A percentile compares a stretch with the other conserved stretches of the same genome.
These are phyloP conservation scores for Lipomyces yamadae DNA, from an alignment of 805 yeast species.

Conservation along the genomic window DNA sequence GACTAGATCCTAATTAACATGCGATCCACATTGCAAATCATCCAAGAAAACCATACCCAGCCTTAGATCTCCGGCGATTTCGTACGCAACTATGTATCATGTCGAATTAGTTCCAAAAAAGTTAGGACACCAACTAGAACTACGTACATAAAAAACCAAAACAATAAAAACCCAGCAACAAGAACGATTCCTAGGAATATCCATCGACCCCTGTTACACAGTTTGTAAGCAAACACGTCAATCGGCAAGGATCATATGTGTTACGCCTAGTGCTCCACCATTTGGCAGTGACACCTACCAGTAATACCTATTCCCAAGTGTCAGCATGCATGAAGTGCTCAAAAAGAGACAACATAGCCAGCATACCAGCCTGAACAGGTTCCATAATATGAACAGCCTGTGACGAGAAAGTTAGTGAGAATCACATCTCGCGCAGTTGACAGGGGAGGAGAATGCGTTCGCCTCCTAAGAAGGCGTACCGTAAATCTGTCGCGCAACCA, in stretches of 20 bases:
- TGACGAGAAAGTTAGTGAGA: background rate
- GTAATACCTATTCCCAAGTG: conserved; percentile 21
- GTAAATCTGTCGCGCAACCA: background rate
- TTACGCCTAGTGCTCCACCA: background rate
- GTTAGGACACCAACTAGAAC: background rate
- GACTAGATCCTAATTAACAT: conserved; percentile 13
- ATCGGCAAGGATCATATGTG: too few relatives aligned
- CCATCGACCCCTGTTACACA: conserved; percentile 31
- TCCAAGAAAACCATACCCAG: conserved; percentile 19
- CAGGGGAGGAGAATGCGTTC: background rate
- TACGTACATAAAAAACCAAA: conserved; percentile 29
- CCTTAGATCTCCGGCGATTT: conserved; percentile 23
- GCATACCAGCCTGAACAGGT: conserved; percentile 30
- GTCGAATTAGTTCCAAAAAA: background rate
- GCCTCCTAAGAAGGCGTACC: background rate
- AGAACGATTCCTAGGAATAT: conserved; percentile 27
- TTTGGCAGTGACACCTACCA: conserved; percentile 16
- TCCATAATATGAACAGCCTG: conserved; percentile 25
- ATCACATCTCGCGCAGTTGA: background rate
- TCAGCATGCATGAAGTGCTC: background rate
- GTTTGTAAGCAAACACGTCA: background rate
- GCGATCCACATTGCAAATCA: background rate
- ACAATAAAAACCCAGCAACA: conserved; percentile 10
- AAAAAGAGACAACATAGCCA: background rate
- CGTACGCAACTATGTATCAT: conserved; percentile 13